A percentile compares a stretch with the other conserved stretches of the same genome.
Conservation (phyloP, 176 grass and related monocot species). For the Triticum aestivum region IWGSC_CS_RefSeq_v2.1 NC_057806.1:509184533-509185032, state of each 20-base stretch:
- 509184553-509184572: neutral
- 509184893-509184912: constrained; percentile 23
- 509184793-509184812: constrained; percentile 19
- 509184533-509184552: neutral
- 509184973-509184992: constrained; percentile 37
- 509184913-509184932: neutral
- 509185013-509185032: constrained; percentile 13
- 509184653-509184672: neutral
- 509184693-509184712: constrained; percentile 34
- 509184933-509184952: constrained; percentile 15
- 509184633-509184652: neutral
- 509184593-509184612: constrained; percentile 1
- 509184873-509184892: constrained; percentile 35
- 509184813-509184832: neutral
- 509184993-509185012: neutral
- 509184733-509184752: constrained; percentile 53
- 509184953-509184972: constrained; percentile 35
- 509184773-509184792: constrained; percentile 36
- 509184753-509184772: constrained; percentile 60
- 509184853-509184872: constrained; percentile 12
- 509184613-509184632: neutral
- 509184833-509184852: neutral
- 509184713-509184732: constrained; percentile 25
- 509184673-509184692: constrained; percentile 43
- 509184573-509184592: neutral